These are phyloP conservation scores for Isochrysis galbana DNA, from an alignment of 78 protist species.

Conservation along the genomic window DNA sequence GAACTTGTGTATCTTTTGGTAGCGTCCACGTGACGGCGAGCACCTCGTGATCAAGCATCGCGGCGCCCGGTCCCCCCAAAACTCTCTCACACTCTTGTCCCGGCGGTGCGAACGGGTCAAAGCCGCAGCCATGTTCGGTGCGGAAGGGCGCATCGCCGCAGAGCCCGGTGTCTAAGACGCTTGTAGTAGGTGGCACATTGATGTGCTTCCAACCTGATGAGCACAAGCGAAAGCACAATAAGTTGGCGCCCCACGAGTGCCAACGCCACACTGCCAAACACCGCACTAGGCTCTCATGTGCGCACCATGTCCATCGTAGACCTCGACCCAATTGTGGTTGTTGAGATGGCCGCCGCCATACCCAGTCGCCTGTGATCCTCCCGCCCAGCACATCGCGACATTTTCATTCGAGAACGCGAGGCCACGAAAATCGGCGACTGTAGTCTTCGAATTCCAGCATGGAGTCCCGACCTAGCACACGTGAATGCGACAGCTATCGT, in stretches of 20 bases:
- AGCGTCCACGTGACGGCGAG: not conserved
- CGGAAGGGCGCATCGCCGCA: not conserved
- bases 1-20: too few species aligned
- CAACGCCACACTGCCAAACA: not conserved
- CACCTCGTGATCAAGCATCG: not conserved
- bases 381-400: slow-evolving; percentile 38
- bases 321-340: slow-evolving; percentile 58
- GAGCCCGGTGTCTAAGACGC: not conserved
- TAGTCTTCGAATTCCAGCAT: slow-evolving; percentile 33
- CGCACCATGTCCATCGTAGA: not conserved
- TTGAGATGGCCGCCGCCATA: slow-evolving; percentile 6
- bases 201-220: not conserved
- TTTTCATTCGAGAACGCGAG: slow-evolving; percentile 15
- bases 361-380: not conserved
- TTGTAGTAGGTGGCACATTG: not conserved
- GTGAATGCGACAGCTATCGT: not conserved
- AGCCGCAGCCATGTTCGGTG: not conserved
- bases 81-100: not conserved
- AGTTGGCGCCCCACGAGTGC: not conserved
- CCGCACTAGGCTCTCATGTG: not conserved
- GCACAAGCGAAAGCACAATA: not conserved
- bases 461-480: slow-evolving; percentile 42
- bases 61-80: not conserved
- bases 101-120: not conserved
- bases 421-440: slow-evolving; percentile 21